Evolutionary conservation across 2,329 filamentous ascomycete species (phyloP).

Genomic region (Pseudocercospora macadamiae): DNA sequence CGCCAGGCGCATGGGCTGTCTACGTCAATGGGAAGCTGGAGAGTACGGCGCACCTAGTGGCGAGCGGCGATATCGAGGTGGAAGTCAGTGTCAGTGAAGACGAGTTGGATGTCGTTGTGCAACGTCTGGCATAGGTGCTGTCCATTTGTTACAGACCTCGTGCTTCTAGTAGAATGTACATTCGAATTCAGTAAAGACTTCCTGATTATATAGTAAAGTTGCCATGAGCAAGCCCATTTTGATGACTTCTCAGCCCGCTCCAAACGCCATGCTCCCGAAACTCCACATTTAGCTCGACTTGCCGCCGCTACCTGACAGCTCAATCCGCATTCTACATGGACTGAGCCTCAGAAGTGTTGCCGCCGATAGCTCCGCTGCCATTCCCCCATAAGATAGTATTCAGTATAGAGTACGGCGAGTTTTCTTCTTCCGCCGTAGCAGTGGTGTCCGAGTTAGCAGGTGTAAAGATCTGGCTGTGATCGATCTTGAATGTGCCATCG

Average conservation of each 20-base stretch:
- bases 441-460: conserved; percentile 33
- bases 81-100: not conserved
- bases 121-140: not conserved
- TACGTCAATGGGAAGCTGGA: not conserved
- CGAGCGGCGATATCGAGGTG: not conserved
- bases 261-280: not conserved
- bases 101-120: not conserved
- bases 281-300: not conserved
- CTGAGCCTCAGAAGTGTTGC: not conserved
- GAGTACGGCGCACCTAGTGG: not conserved
- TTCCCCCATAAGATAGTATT: conserved; percentile 49
- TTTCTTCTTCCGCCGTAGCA: conserved; percentile 40
- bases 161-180: too few species aligned
- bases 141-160: too few species aligned
- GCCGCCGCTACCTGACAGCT: not conserved
- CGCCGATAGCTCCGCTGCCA: conserved; percentile 5
- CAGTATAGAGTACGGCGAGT: conserved; percentile 52
- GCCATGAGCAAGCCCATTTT: too few species aligned
- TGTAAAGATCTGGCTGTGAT: conserved; percentile 33
- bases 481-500: conserved; percentile 27
- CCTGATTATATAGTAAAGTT: too few species aligned
- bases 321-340: not conserved
- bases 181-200: too few species aligned
- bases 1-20: not conserved
- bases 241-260: too few species aligned